These are phyloP conservation scores for Aspergillus steynii DNA, from an alignment of 495 filamentous ascomycete genomes.

Conservation along the genomic window DNA sequence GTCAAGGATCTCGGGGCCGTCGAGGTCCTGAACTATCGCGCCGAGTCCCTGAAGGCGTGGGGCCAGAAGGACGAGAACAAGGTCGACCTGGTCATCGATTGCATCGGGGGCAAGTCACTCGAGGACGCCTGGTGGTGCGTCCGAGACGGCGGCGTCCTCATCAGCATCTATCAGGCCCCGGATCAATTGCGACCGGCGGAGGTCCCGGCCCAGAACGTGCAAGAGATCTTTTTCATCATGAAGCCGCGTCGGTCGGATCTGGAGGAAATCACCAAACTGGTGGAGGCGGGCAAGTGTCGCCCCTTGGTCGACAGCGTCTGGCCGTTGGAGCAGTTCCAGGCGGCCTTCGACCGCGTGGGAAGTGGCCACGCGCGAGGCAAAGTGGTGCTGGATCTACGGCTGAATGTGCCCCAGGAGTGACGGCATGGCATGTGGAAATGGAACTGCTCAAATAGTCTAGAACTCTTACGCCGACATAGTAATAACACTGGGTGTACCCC, in stretches of 20 bases:
- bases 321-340: constrained; percentile 43
- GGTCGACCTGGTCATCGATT: constrained; percentile 56
- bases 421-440: not conserved
- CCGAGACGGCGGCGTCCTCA: constrained; percentile 40
- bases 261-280: constrained; percentile 39
- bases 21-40: constrained; percentile 49
- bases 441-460: too few relatives aligned
- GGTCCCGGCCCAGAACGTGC: constrained; percentile 25
- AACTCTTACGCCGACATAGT: too few relatives aligned
- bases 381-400: constrained; percentile 36
- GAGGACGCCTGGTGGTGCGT: constrained; percentile 48
- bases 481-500: too few relatives aligned
- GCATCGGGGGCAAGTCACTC: constrained; percentile 45
- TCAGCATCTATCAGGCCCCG: constrained; percentile 55
- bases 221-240: constrained; percentile 48
- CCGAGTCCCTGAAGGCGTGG: constrained; percentile 37
- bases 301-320: constrained; percentile 50
- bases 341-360: constrained; percentile 46
- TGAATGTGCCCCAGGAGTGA: constrained; percentile 4
- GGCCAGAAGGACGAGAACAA: constrained; percentile 18
- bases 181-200: constrained; percentile 40
- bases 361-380: constrained; percentile 43
- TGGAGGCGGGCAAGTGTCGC: constrained; percentile 42
- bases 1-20: constrained; percentile 46
- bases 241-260: constrained; percentile 40